Evolutionary conservation across 768 basidiomycete species (phyloP).

Genomic region (Leccinum truebloodii): DNA sequence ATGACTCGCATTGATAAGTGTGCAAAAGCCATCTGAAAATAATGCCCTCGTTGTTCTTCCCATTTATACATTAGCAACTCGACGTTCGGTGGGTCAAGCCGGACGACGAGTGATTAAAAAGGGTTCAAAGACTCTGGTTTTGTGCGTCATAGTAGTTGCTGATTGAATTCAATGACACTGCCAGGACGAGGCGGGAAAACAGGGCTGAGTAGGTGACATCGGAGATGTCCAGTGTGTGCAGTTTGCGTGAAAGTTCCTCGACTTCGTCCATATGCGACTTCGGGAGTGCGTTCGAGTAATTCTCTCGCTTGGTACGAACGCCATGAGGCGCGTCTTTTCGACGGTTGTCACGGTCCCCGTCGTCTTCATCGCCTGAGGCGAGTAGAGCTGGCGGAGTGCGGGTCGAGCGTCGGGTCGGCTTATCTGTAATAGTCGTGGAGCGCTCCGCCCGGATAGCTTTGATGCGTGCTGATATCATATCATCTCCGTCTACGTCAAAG

Average conservation of each 20-base stretch:
- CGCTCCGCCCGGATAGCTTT: neutral
- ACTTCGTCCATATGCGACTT: neutral
- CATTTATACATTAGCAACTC: constrained; percentile 50
- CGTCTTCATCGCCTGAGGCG: neutral
- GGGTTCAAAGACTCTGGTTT: constrained; percentile 20
- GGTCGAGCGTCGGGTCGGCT: neutral
- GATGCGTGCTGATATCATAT: neutral
- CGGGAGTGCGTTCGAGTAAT: neutral
- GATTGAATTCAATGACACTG: neutral
- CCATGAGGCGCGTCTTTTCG: neutral
- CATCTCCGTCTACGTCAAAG: neutral
- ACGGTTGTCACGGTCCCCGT: too few species aligned
- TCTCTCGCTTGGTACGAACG: neutral
- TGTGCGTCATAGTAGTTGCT: neutral
- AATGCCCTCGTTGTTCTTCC: constrained; percentile 51
- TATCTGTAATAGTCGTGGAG: neutral
- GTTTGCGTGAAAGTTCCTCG: neutral
- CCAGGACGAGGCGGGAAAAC: neutral
- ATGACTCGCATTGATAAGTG: neutral
- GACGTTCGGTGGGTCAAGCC: constrained; percentile 42
- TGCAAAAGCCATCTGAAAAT: constrained; percentile 52
- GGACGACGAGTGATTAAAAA: constrained; percentile 50
- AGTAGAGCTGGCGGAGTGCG: neutral
- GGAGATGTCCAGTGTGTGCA: neutral
- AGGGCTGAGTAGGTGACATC: neutral